Evolutionary conservation across 1,139 yeast genomes (phyloP).

Genomic region (Sugiyamaella neomexicana): DNA sequence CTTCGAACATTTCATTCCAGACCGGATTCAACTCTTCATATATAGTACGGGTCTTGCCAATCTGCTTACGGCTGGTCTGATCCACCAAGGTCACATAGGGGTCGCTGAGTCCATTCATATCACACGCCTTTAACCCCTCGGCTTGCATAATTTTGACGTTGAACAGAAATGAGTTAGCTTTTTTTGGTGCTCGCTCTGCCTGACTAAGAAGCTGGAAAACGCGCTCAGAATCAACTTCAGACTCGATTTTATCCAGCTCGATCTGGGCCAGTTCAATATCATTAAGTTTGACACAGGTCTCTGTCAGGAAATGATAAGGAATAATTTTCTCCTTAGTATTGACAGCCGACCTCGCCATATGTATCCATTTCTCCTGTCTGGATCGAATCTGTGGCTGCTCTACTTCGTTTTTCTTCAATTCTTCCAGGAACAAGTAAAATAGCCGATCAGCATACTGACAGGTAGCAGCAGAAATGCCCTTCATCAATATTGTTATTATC

Average conservation of each 20-base stretch:
- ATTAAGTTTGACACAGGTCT: constrained; percentile 75
- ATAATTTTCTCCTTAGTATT: constrained; percentile 38
- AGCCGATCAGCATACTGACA: constrained; percentile 53
- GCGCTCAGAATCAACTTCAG: constrained; percentile 58
- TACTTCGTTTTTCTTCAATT: constrained; percentile 42
- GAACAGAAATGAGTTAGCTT: constrained; percentile 55
- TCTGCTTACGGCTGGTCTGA: constrained; percentile 51
- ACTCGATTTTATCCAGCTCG: constrained; percentile 61
- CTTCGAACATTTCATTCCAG: constrained; percentile 88
- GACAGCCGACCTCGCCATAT: constrained; percentile 48
- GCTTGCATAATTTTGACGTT: constrained; percentile 68
- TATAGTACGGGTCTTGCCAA: constrained; percentile 72
- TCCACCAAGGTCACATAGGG: constrained; percentile 73
- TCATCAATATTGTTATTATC: constrained; percentile 57
- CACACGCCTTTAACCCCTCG: constrained; percentile 61
- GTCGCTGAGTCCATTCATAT: constrained; percentile 56
- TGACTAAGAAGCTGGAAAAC: constrained; percentile 5
- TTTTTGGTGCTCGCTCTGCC: constrained; percentile 31
- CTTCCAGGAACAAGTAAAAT: constrained; percentile 51
- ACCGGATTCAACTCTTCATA: constrained; percentile 66
- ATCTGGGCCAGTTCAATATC: constrained; percentile 63
- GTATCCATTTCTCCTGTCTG: constrained; percentile 43
- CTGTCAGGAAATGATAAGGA: constrained; percentile 58
- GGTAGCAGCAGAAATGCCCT: constrained; percentile 62
- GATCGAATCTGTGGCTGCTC: constrained; percentile 22